Evolutionary conservation across 768 basidiomycete genomes (phyloP), one percentile per base, ranked within the genome.

Genomic region (Phaeotremella fagi): DNA sequence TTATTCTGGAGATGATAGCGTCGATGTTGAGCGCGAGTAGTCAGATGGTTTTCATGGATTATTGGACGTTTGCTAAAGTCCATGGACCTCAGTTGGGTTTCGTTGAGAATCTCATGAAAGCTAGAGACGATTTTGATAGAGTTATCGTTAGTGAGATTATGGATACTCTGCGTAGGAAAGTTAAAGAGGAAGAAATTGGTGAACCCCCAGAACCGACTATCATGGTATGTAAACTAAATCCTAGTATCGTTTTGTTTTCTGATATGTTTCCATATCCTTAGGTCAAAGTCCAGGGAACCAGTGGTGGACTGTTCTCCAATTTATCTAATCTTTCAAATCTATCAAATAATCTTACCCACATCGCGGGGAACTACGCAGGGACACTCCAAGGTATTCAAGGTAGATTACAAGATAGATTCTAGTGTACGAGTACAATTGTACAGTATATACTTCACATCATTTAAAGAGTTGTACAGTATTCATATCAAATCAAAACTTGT

Each of bases 71-170:
- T 73, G 92, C 91, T 16, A 88, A 88, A 67, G 83, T 86, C 22
- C 87, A 94, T 73, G 95, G 95, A 3, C 90, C 94, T 23, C 91
- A 92, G 63, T 80, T 95, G 36, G 80, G 83, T 1, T 98, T 95
- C 66, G 86, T 95, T 26, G 94, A 98, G 71, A 82, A 85, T 7
- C 68, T 99, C 42, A 86, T 98, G 81, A 88, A 85, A 70, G 83
- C 87, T 3, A 81, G 95, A 47, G 86, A 87, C 50, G 92, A 99
- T 75, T 78, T 97, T 49, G 91, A 95, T 75, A 82, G 90, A n/a
- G 83, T 85, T 1, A 83, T 84, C 14, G 87, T 85, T 16, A 85
- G 78, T 62, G 92, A 98, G 54, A 86, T 94, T 27, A 90, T 95
- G 86, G 92, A 94, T 12, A 88, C 87, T 53, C 80, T 97, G 60